Evolutionary conservation across 164 flowering plant genomes (phyloP), one percentile per base, ranked within the genome.

Genomic region (Liquidambar formosana): DNA sequence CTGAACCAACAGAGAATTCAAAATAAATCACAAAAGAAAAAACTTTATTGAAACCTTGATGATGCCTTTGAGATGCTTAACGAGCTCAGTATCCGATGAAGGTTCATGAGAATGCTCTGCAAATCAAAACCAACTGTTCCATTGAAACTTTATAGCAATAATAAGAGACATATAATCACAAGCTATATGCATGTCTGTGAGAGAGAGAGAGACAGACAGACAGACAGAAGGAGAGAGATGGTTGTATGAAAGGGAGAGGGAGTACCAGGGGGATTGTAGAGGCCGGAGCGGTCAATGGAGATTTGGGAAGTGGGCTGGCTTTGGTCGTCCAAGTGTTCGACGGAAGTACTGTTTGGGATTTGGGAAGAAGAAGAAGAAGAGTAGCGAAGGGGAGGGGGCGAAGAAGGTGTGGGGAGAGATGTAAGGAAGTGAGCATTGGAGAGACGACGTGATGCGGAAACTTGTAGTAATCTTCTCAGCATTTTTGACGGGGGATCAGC

Each of bases 41-140:
- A 27, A 59, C 19, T 0, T 53, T 59, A 3, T 23, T 10, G 67
- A n/a, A 22, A 94, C 98, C 94, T 93, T 95, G 71, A 95, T 92
- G 49, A 95, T 83, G 73, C 90, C 80, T 57, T 86, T 89, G 23
- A 95, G 86, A 67, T 93, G 97, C 81, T 86, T 89, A 74, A 93
- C 89, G 12, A 94, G 92, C 82, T 86, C 91, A 16, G 97, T 84
- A 71, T 86, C 93, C 22, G 84, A 57, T 28, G 80, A 71, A 0
- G 84, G 81, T 51, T 74, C 89, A 77, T 91, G 97, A 10, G 90
- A 87, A 77, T 93, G 97, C 79, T 86, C 99, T 90, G 80, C 69
- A 77, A 63, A 57, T 25, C 27, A 61, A 46, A 61, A 45, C 44
- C 56, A 21, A 19, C 5, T 15, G 41, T 45, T 15, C 28, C 23